Evolutionary conservation across 208 protist species (phyloP), one percentile per base, ranked within the genome.

Genomic region (Trypanosoma rangeli): DNA sequence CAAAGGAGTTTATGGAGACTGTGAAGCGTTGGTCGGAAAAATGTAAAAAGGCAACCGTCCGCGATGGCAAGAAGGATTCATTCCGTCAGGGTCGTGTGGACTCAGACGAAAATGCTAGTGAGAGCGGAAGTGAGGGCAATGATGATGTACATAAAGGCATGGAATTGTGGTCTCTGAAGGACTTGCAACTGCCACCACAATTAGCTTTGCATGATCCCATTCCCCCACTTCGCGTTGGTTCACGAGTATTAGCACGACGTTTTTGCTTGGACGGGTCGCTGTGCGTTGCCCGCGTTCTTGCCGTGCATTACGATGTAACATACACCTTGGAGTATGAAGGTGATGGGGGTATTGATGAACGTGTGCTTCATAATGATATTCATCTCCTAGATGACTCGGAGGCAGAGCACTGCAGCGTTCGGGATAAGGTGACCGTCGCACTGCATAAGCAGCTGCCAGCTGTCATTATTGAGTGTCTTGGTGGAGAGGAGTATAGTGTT

Each of bases 281-380:
- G 31, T 76, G 80, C 37, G 52, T 78, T n/a, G 85, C 83, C 0
- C 65, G 68, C n/a, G 73, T 94, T 29, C 31, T 81, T n/a, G 74
- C 78, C 0, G 85, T 74, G 10, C 48, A 68, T 42, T 92, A 87
- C 58, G 82, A 86, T 59, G 77, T 87, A 7, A 77, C 79, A 26
- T 94, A 94, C 71, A 79, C 79, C 10, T 63, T 92, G 1, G 59
- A 42, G 18, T 90, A 89, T 75, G 82, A 88, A 29, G 26, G 62
- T 13, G 89, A 92, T 60, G 76, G 72, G 18, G 80, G 68, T n/a
- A 58, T 84, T 20, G 83, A 94, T 49, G 44, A 44, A 13, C 78
- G 74, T 22, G 89, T 92, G 20, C 64, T 92, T 46, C 89, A 94
- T 74, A 78, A 73, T 71, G 89, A 92, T 73, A 75, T 90, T 5